These are phyloP conservation scores for Penicillium polonicum DNA, from an alignment of 2,329 filamentous ascomycete genomes.

Conservation along the genomic window DNA sequence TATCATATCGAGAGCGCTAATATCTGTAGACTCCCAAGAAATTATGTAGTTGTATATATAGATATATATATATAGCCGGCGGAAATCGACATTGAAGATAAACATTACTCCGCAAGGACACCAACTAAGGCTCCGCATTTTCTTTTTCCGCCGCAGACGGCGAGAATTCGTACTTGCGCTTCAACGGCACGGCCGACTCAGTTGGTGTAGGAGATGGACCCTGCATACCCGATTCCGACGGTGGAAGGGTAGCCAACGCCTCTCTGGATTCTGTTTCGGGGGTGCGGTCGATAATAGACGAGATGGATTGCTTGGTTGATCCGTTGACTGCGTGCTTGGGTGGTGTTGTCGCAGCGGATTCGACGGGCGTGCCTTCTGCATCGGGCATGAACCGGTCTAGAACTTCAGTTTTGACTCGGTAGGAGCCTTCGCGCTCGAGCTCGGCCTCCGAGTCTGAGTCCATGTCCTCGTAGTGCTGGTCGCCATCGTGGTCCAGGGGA, in stretches of 20 bases:
- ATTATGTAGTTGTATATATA: constrained; percentile 9
- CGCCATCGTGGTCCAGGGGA: constrained; percentile 31
- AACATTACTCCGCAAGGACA: constrained; percentile 20
- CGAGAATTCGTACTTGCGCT: constrained; percentile 26
- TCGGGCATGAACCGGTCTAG: constrained; percentile 26
- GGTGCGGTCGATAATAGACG: constrained; percentile 40
- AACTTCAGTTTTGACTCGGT: constrained; percentile 33
- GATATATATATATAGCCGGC: constrained; percentile 1
- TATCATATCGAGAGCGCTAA: constrained; percentile 5
- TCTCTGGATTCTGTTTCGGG: constrained; percentile 29
- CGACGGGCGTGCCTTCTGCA: constrained; percentile 7
- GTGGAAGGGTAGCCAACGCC: constrained; percentile 19
- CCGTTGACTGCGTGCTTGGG: constrained; percentile 25
- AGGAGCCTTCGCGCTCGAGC: constrained; percentile 23
- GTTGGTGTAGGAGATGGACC: constrained; percentile 12
- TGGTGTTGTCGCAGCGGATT: constrained; percentile 14
- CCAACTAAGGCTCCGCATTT: constrained; percentile 25
- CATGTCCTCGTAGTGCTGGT: constrained; percentile 33
- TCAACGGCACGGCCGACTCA: constrained; percentile 20
- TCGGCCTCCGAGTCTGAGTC: constrained; percentile 32
- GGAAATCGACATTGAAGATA: constrained; percentile 1
- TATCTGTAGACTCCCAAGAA: neutral
- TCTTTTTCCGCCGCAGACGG: constrained; percentile 24
- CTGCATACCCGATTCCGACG: constrained; percentile 25
- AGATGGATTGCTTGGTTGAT: constrained; percentile 41